These are phyloP conservation scores for Parasarocladium wereldwijsianum DNA, from an alignment of 2,329 filamentous ascomycete species.

Conservation along the genomic window DNA sequence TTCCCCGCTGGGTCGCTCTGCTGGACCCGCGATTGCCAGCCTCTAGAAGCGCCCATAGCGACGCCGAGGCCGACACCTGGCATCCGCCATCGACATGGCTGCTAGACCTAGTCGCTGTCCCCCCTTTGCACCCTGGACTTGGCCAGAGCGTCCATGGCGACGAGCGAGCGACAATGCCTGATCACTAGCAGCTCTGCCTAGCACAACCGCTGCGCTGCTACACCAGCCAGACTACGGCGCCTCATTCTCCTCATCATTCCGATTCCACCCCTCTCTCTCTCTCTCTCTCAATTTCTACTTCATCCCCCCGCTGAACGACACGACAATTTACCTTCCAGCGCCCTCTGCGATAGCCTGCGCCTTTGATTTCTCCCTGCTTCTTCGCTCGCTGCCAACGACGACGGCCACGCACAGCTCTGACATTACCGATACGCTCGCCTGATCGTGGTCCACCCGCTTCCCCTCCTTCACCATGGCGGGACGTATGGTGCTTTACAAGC, in stretches of 20 bases:
- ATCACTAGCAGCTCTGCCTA: background rate
- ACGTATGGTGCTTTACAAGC: conserved; percentile 90
- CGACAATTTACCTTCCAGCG: background rate
- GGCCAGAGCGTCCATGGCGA: background rate
- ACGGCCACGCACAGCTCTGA: background rate
- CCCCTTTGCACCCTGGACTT: background rate
- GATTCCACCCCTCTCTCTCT: conserved; percentile 4
- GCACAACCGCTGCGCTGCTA: background rate
- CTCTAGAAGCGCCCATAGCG: too few relatives aligned
- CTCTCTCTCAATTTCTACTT: conserved; percentile 4
- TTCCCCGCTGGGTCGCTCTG: too few relatives aligned
- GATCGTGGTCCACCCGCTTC: conserved; percentile 7
- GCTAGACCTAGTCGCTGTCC: background rate
- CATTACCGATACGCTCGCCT: conserved; percentile 5
- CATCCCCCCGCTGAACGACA: background rate
- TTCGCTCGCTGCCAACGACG: conserved; percentile 3
- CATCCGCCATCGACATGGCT: background rate
- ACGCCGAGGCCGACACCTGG: background rate
- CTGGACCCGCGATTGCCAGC: too few relatives aligned
- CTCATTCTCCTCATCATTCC: conserved; percentile 2
- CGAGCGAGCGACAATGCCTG: background rate
- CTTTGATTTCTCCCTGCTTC: background rate
- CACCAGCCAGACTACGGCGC: background rate
- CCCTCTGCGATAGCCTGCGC: background rate
- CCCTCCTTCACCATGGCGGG: conserved; percentile 50